A percentile compares a stretch with the other conserved stretches of the same genome.
Conservation (phyloP, 2,329 filamentous ascomycete genomes). For the Phaeosphaeria sp. region DNA sequence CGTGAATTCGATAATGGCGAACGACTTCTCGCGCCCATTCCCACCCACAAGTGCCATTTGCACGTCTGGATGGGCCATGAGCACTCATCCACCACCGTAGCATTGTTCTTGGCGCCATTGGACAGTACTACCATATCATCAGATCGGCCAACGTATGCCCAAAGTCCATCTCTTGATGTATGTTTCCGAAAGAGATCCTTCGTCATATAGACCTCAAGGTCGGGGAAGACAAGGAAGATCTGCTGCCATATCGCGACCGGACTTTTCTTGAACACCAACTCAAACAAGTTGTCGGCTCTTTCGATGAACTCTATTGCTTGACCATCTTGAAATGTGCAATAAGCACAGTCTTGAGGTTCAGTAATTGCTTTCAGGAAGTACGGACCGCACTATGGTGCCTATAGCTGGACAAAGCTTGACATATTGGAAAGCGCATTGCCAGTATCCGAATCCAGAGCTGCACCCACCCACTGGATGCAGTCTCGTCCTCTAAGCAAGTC, state of each 20-base stretch:
- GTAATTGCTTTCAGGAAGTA: conserved; percentile 3
- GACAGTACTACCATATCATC: conserved; percentile 60
- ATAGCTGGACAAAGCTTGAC: conserved; percentile 2
- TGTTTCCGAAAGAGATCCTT: conserved; percentile 23
- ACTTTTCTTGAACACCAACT: conserved; percentile 8
- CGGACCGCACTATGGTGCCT: conserved; percentile 10
- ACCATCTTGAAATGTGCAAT: conserved; percentile 5
- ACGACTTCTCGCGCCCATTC: conserved; percentile 4
- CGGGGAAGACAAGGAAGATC: conserved; percentile 30
- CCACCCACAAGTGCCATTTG: conserved; percentile 11
- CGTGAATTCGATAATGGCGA: conserved; percentile 11
- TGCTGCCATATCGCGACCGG: conserved; percentile 13
- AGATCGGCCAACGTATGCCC: conserved; percentile 26
- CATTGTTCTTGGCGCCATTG: conserved; percentile 57
- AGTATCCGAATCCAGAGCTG: conserved; percentile 3
- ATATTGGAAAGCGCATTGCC: neutral
- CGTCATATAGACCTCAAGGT: conserved; percentile 20
- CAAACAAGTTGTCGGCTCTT: conserved; percentile 4
- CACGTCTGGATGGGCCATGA: conserved; percentile 1
- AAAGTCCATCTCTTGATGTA: conserved; percentile 2
- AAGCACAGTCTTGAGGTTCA: conserved; percentile 11
- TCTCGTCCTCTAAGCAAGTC: conserved; percentile 4
- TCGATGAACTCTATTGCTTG: conserved; percentile 5
- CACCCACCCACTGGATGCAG: conserved; percentile 8
- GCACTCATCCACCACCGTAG: neutral